Evolutionary conservation across 2,329 filamentous ascomycete genomes (phyloP), one percentile per base, ranked within the genome.

Genomic region (Sporothrix luriei): DNA sequence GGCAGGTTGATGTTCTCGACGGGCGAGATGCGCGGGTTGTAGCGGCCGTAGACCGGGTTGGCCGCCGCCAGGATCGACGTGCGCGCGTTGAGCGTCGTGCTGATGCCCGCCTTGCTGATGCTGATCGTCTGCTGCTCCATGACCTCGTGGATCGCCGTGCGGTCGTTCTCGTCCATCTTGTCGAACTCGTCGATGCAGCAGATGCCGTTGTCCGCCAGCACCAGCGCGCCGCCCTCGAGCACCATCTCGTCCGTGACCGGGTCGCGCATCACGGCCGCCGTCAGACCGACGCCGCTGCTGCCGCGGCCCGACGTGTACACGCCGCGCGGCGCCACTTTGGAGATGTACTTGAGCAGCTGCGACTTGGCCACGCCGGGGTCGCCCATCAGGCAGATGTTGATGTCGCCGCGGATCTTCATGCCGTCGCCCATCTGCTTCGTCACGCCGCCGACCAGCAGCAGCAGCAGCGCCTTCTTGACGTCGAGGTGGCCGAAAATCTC

Each of bases 361-460:
- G 95, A 99, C 83, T 99, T 99, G 82, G 95, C 95, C 78, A 99
- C 95, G 92, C 95, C 95, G 78, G 95, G 95, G 77, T 99, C 95
- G 85, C 95, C 95, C 95, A 99, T 99, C 77, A 99, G 83, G 79
- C 95, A 98, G 73, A 99, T 90, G 81, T 99, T 99, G 84, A 99
- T 97, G 77, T 99, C 95, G 76, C 95, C 95, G 85, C 95, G 93
- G 78, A 99, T 99, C 76, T 93, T 91, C 95, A 99, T 98, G 71
- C 95, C 95, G 77, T 99, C 95, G 67, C 93, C 93, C 87, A 98
- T 96, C 77, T 95, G 90, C 80, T 99, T 99, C 4, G 90, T 95
- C 1, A 97, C 94, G 82, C 95, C 95, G 72, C 95, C 95, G 74
- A 99, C 97, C 46, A 99, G 87, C 40, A 98, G 89, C 5, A 99